Conservation (phyloP, 2,329 filamentous ascomycete species). For the Pyrenochaeta sp. region DNA sequence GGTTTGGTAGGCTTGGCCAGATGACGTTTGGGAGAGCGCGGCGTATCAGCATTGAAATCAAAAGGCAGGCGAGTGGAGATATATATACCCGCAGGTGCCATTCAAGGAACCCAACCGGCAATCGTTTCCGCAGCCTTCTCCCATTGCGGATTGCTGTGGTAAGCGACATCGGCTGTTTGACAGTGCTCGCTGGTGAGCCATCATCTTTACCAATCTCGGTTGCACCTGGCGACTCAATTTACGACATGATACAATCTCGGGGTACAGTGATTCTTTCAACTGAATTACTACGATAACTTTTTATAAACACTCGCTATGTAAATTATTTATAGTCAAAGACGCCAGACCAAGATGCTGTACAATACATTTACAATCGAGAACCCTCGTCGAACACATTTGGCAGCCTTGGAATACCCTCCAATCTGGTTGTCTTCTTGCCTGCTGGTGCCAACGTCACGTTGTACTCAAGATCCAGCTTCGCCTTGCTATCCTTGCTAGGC, state of each 20-base stretch:
- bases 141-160: background rate
- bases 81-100: background rate
- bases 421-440: constrained; percentile 38
- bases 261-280: too few species aligned
- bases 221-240: too few species aligned
- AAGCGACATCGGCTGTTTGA: too few species aligned
- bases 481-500: constrained; percentile 62
- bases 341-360: constrained; percentile 11
- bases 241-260: too few species aligned
- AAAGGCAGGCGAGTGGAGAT: background rate
- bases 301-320: constrained; percentile 19
- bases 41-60: background rate
- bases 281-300: background rate
- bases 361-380: constrained; percentile 30
- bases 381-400: constrained; percentile 37
- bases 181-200: too few species aligned
- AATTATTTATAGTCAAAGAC: constrained; percentile 15
- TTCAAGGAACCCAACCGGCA: background rate
- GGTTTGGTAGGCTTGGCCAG: background rate
- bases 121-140: constrained; percentile 2
- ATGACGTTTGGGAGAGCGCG: background rate
- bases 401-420: constrained; percentile 43
- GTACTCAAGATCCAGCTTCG: constrained; percentile 68
- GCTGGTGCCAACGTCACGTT: constrained; percentile 65
- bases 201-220: too few species aligned